Evolutionary conservation across 2,329 filamentous ascomycete species (phyloP).

Genomic region (Aspergillus ochraceoroseus): DNA sequence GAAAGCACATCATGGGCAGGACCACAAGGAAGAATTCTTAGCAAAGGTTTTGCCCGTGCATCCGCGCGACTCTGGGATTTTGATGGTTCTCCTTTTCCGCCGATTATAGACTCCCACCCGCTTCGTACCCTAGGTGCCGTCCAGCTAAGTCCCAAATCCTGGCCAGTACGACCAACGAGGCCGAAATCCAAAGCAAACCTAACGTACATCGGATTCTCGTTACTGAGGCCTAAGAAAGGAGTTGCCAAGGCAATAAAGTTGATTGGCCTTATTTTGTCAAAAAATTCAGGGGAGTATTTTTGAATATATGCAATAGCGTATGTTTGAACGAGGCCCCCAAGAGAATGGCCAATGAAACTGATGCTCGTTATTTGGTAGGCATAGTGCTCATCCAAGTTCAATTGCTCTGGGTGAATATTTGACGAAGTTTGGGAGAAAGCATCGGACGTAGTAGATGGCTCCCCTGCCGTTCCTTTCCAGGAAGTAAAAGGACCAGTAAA

Average conservation of each 20-base stretch:
- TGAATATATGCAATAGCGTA: constrained; percentile 96
- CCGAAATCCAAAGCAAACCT: constrained; percentile 96
- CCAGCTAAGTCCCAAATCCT: constrained; percentile 94
- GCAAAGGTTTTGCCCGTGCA: constrained; percentile 78
- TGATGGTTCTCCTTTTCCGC: constrained; percentile 62
- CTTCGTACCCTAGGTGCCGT: constrained; percentile 77
- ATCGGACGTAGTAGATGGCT: constrained; percentile 20
- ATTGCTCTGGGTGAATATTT: constrained; percentile 39
- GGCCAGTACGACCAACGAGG: constrained; percentile 88
- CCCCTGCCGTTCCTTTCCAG: constrained; percentile 30
- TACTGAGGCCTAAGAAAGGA: constrained; percentile 85
- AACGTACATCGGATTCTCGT: constrained; percentile 96
- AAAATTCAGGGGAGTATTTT: constrained; percentile 89
- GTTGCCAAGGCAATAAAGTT: constrained; percentile 88
- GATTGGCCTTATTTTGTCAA: constrained; percentile 75
- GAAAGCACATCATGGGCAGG: constrained; percentile 81
- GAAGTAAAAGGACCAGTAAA: constrained; percentile 47
- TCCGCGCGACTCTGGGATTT: constrained; percentile 57
- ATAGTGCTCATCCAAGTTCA: constrained; percentile 42
- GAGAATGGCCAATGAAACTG: constrained; percentile 87
- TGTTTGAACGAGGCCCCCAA: constrained; percentile 84
- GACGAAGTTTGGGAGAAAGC: constrained; percentile 40
- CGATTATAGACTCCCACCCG: constrained; percentile 83
- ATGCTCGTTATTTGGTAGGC: constrained; percentile 87
- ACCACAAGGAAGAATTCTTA: constrained; percentile 84